Evolutionary conservation across 805 yeast species (phyloP).

Genomic region (Teunomyces gatunensis): DNA sequence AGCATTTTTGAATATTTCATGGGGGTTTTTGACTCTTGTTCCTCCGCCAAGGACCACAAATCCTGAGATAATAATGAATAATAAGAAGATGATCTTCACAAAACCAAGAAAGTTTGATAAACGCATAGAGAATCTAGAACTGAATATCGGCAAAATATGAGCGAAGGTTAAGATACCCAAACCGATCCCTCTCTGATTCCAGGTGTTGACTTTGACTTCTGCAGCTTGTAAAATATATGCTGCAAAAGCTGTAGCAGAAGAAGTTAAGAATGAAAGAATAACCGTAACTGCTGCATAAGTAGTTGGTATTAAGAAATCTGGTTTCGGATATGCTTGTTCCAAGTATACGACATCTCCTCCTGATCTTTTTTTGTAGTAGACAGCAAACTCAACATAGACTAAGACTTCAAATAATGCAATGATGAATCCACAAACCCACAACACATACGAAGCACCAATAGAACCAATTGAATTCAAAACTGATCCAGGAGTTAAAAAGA

Average conservation of each 20-base stretch:
- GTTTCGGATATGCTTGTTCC: slow-evolving; percentile 38
- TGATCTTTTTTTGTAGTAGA: slow-evolving; percentile 34
- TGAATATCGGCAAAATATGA: slow-evolving; percentile 18
- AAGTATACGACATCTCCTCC: slow-evolving; percentile 40
- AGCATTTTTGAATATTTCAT: slow-evolving; percentile 31
- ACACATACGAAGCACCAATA: slow-evolving; percentile 41
- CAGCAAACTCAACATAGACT: slow-evolving; percentile 41
- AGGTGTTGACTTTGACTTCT: slow-evolving; percentile 22
- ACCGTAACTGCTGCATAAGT: slow-evolving; percentile 38
- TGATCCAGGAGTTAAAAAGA: slow-evolving; percentile 67
- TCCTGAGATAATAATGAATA: slow-evolving; percentile 34
- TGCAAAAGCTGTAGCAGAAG: slow-evolving; percentile 39
- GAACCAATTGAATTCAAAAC: slow-evolving; percentile 46
- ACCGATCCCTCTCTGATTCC: slow-evolving; percentile 38
- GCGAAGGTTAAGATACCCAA: slow-evolving; percentile 27
- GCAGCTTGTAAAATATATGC: slow-evolving; percentile 33
- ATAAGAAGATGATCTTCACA: slow-evolving; percentile 31
- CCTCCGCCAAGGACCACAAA: slow-evolving; percentile 37
- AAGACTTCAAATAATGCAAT: slow-evolving; percentile 36
- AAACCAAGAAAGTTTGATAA: slow-evolving; percentile 34
- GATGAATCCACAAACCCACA: slow-evolving; percentile 43
- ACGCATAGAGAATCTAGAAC: slow-evolving; percentile 27
- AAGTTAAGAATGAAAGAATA: slow-evolving; percentile 32
- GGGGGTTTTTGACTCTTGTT: slow-evolving; percentile 30
- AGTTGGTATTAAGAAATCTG: slow-evolving; percentile 33